Base-by-base conservation (phyloP, 306 rosid species). In the Malus asiatica region DNA sequence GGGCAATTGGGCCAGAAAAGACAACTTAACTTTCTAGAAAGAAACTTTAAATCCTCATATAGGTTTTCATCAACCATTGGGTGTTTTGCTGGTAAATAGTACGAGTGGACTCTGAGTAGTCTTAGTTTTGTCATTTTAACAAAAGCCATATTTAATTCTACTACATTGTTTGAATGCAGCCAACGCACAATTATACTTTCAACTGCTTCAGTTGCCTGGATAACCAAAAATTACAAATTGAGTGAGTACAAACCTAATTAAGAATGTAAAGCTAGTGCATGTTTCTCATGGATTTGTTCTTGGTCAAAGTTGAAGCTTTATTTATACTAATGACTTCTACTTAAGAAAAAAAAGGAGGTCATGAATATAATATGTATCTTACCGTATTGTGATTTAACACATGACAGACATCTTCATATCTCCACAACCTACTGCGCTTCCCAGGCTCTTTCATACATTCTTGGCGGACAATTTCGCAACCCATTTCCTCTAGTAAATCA, bases 121-220 rank as follows among this genome's bases (percentile, higher is more conserved):
- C 66, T 78, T 55, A 84, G 70, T 15, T 79, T 42, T 58, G 40
- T 58, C 83, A 80, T 77, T 1, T 19, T 33, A 73, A 55, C 63
- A 60, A 84, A 84, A 72, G 85, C 83, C 66, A 79, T 83, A 64
- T 76, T 64, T 46, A 77, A 68, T 15, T 1, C 2, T 66, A 35
- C 6, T 16, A 1, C 20, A 32, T 48, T 48, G 44, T 30, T 25
- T 14, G 18, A 30, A 8, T 32, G 0, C 20, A 5, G 4, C 5
- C 16, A 35, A 16, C 70, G 46, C 0, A 74, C 53, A 32, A 70
- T 35, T 61, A 84, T 48, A 22, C 72, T 67, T 74, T 80, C 58
- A 16, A 78, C 57, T 27, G 25, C 69, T 30, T 71, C 71, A 4
- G 29, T 48, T 8, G 53, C 85, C 88, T 84, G 73, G 20, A 48